Evolutionary conservation across 2,329 filamentous ascomycete genomes (phyloP).

Genomic region (Colletotrichum tropicicola): DNA sequence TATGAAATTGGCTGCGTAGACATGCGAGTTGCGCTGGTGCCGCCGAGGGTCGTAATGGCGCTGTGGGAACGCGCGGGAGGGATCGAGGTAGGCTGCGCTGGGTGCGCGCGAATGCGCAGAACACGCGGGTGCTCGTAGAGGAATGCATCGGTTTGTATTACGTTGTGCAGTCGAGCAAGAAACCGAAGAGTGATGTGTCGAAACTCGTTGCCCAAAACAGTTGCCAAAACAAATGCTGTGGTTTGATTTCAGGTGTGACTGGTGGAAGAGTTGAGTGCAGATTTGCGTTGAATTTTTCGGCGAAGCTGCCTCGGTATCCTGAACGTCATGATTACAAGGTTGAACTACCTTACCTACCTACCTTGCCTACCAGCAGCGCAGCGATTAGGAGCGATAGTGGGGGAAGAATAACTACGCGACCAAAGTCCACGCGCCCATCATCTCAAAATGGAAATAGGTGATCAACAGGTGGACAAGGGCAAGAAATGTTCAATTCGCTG

Average conservation of each 20-base stretch:
- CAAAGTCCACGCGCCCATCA: too few species aligned
- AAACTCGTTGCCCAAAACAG: not conserved
- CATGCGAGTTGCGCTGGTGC: not conserved
- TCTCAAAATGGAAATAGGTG: not conserved
- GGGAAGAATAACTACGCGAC: too few species aligned
- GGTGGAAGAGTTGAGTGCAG: not conserved
- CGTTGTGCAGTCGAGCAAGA: not conserved
- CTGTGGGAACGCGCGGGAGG: not conserved
- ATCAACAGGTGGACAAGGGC: not conserved
- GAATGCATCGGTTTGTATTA: not conserved
- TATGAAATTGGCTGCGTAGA: conserved; percentile 16
- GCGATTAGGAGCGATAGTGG: not conserved
- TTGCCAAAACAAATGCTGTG: not conserved
- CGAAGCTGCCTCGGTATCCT: conserved; percentile 3
- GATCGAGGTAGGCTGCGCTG: conserved; percentile 17
- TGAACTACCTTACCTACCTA: not conserved
- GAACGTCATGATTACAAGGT: conserved; percentile 29
- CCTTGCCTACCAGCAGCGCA: too few species aligned
- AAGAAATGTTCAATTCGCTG: conserved; percentile 27
- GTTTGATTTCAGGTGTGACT: not conserved
- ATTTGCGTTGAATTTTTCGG: not conserved
- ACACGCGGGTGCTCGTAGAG: conserved; percentile 1
- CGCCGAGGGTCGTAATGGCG: not conserved
- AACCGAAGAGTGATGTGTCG: not conserved
- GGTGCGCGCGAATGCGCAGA: conserved; percentile 20